These are phyloP conservation scores for Fomes fomentarius DNA, from an alignment of 1,284 basidiomycete species.

Conservation along the genomic window DNA sequence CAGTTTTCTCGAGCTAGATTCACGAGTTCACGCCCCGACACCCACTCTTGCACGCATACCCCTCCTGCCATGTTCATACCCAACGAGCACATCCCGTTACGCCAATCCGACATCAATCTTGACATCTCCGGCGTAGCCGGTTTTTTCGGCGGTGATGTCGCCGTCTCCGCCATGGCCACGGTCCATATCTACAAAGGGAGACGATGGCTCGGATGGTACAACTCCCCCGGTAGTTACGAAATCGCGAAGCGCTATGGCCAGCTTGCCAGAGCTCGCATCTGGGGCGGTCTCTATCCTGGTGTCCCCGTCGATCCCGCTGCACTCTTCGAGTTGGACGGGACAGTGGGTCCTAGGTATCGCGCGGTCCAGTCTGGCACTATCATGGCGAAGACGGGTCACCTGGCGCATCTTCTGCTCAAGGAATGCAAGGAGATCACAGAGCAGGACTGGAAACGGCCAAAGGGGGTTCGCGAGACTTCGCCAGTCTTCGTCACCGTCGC, in stretches of 20 bases:
- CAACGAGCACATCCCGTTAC: not conserved
- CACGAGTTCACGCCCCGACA: not conserved
- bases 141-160: slow-evolving; percentile 17
- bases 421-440: slow-evolving; percentile 7
- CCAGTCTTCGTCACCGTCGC: slow-evolving; percentile 14
- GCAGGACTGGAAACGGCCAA: not conserved
- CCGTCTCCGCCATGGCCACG: slow-evolving; percentile 16
- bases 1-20: too few relatives aligned
- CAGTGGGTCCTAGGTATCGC: slow-evolving; percentile 16
- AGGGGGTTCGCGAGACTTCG: not conserved
- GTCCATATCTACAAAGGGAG: slow-evolving; percentile 12
- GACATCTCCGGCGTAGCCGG: slow-evolving; percentile 18
- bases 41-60: not conserved
- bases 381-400: slow-evolving; percentile 21
- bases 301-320: slow-evolving; percentile 20
- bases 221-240: slow-evolving; percentile 15
- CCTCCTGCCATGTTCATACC: slow-evolving; percentile 4
- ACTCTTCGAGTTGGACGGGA: slow-evolving; percentile 23
- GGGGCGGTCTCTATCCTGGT: slow-evolving; percentile 18
- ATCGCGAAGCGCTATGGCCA: slow-evolving; percentile 18
- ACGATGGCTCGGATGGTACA: slow-evolving; percentile 17
- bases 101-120: slow-evolving; percentile 4
- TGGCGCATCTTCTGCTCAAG: slow-evolving; percentile 15
- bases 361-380: slow-evolving; percentile 19
- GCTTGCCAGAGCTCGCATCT: slow-evolving; percentile 3